Evolutionary conservation across 2,329 filamentous ascomycete species (phyloP), one percentile per base, ranked within the genome.

Genomic region (Cercospora brassicicola): DNA sequence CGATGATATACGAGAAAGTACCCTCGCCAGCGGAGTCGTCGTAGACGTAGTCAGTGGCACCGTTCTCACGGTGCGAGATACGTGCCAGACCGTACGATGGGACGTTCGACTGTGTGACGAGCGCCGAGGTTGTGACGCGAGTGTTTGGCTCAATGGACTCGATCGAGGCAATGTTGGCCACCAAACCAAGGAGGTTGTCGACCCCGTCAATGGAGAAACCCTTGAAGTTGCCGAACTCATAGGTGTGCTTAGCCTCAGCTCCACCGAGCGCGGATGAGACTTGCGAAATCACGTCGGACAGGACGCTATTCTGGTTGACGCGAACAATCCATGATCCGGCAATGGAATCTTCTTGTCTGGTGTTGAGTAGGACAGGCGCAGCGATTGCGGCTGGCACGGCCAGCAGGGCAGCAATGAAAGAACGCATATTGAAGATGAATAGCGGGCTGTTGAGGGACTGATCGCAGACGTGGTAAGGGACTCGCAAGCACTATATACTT

Each of bases 11-110:
- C 9, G 69, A 48, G 51, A 59, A 74, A 2, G 73, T 75, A 10
- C 68, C 74, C 3, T 23, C 8, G 1, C 81, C 80, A 48, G 80
- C 79, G 67, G 72, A 76, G 71, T 68, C 72, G 67, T 82, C 80
- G 71, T 82, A 82, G 48, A 75, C 73, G 73, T 82, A 82, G 11
- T 75, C 73, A 2, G 73, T 75, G 23, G 65, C 67, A 26, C 79
- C 78, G 6, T 67, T 70, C 60, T 67, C 73, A 9, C 72, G 67
- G 68, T 81, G 77, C 10, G 80, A 81, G 62, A 82, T 78, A 62
- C 80, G 79, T 10, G 74, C 78, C n/a, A 83, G 74, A 59, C 81
- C 81, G 76, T 79, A 82, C 3, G 80, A 77, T 39, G 81, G 75
- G 6, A 68, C 66, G 42, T 76, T 76, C 33, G 73, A 72, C 71